These are phyloP conservation scores for Saccharum officinarum DNA, from an alignment of 176 grass and related monocot genomes.

Conservation along the genomic window DNA sequence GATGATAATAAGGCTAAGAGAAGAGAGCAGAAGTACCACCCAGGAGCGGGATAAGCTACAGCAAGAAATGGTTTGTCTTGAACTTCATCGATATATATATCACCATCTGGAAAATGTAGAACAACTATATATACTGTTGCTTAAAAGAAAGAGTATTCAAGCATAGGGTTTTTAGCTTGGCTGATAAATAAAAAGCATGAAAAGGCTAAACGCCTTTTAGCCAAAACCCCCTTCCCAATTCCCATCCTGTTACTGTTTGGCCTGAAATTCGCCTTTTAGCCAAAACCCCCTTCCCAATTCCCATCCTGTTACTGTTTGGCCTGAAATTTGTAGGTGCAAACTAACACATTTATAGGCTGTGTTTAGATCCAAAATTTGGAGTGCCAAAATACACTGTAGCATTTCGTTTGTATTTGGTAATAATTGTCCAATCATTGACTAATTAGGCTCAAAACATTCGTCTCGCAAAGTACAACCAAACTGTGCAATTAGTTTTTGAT, in stretches of 20 bases:
- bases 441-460: too few species aligned
- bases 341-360: background rate
- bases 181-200: background rate
- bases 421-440: too few species aligned
- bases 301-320: background rate
- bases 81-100: slow-evolving; percentile 9
- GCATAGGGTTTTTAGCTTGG: background rate
- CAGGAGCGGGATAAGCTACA: slow-evolving; percentile 79
- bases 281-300: background rate
- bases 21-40: slow-evolving; percentile 65
- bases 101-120: background rate
- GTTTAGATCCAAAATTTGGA: too few species aligned
- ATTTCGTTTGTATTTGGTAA: too few species aligned
- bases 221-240: background rate
- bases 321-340: background rate
- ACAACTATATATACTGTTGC: background rate
- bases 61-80: slow-evolving; percentile 73
- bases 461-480: too few species aligned
- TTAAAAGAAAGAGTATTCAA: background rate
- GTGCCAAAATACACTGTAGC: too few species aligned
- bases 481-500: too few species aligned
- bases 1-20: slow-evolving; percentile 71
- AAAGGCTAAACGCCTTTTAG: background rate
- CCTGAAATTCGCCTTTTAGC: background rate
- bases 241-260: background rate